Percentiles rank a stretch among this genome's conserved stretches.
Conservation (phyloP, 2,329 filamentous ascomycete species). For the Colletotrichum lentis region DNA sequence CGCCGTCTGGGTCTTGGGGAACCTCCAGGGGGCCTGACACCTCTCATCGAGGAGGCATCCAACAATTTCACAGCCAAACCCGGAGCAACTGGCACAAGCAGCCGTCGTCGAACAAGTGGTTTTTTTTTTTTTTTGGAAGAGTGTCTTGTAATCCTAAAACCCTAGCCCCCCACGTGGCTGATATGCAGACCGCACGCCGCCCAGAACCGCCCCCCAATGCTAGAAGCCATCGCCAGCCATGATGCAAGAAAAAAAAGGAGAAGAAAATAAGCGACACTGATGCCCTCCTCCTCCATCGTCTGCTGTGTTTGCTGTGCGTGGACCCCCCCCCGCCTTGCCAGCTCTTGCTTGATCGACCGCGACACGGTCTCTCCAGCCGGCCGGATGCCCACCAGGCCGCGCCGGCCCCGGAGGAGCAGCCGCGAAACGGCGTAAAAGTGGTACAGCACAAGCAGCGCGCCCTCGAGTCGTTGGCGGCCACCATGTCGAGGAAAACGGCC, state of each 20-base stretch:
- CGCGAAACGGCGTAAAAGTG: constrained; percentile 42
- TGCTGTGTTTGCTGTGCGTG: neutral
- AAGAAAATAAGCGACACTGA: constrained; percentile 1
- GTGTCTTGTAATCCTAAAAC: constrained; percentile 8
- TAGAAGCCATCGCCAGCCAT: constrained; percentile 13
- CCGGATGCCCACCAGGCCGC: constrained; percentile 43
- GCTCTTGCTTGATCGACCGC: neutral
- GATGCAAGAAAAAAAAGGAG: neutral
- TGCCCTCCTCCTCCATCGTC: neutral
- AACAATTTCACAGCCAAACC: neutral
- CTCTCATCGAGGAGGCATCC: too few species aligned
- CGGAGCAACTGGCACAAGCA: neutral
- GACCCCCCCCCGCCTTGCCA: constrained; percentile 2
- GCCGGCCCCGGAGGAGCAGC: constrained; percentile 35
- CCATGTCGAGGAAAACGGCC: constrained; percentile 41
- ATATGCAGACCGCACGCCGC: constrained; percentile 18
- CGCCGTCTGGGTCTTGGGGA: constrained; percentile 36
- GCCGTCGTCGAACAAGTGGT: neutral
- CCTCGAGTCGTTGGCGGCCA: constrained; percentile 41
- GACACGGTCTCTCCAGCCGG: constrained; percentile 40
- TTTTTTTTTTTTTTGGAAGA: constrained; percentile 29
- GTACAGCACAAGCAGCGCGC: constrained; percentile 42
- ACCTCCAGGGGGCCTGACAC: constrained; percentile 42
- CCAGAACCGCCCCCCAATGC: constrained; percentile 18
- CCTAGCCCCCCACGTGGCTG: neutral